Evolutionary conservation across 2,329 filamentous ascomycete species (phyloP), one percentile per base, ranked within the genome.

Genomic region (Cytospora leucostoma): DNA sequence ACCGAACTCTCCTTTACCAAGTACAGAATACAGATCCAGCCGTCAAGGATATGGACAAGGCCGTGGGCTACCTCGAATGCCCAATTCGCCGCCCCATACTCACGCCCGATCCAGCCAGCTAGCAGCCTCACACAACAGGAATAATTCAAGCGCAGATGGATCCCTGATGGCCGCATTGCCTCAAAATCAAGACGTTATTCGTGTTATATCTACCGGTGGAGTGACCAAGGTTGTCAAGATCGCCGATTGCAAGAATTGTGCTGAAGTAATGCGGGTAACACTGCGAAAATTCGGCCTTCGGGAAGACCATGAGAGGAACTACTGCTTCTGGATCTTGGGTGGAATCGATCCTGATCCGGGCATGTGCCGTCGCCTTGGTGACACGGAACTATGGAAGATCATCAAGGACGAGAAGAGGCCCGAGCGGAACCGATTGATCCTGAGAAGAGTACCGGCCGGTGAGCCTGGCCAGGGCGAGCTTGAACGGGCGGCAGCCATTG

Each of bases 211-310:
- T 68, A 95, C 93, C 56, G 92, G 88, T 66, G 95, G 93, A 58
- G 88, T 93, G 66, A 96, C 93, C 55, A 97, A 96, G 72, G 93
- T 97, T 32, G 88, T 99, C 72, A 95, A 95, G 75, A 93, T 98
- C 68, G 90, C 92, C 67, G 91, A 91, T 68, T 97, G 93, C 82
- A 93, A 88, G 72, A 95, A 90, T 6, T 91, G 92, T 65, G 95
- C 97, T 71, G 93, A 98, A 69, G 91, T 98, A 59, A 94, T 97
- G 81, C 84, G 93, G 53, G 90, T 92, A 65, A 96, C 95, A 0
- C 78, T 98, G 52, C 87, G 90, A 69, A 98, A 98, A 75, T 91
- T 97, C 67, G 88, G 88, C 49, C 83, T 97, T 35, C 91, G 93
- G 27, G 93, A 97, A 72, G 91, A 94, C 67, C 93, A 97, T 71